Conservation (phyloP, 371 early-diverging fungal species). For the Dichotomocladium elegans region DNA sequence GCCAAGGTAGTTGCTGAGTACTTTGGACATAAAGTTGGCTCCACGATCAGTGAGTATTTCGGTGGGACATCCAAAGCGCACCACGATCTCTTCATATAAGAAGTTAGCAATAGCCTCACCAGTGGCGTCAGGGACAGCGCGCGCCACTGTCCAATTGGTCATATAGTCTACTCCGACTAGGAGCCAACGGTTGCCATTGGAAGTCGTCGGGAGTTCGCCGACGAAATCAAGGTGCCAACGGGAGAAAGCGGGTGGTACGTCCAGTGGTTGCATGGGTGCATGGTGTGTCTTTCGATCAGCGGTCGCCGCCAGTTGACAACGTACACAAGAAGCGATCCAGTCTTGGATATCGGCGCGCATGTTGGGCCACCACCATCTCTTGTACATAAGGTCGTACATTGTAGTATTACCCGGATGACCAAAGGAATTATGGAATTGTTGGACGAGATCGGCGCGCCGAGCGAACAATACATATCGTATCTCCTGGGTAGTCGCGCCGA, state of each 20-base stretch:
- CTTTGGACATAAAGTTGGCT: not conserved
- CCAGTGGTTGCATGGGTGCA: too few species aligned
- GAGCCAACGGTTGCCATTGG: conserved; percentile 14
- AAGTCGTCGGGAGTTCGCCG: conserved; percentile 16
- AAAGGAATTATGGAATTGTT: too few species aligned
- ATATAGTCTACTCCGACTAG: conserved; percentile 32
- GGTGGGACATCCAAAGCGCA: too few species aligned
- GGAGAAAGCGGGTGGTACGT: not conserved
- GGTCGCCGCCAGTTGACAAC: not conserved
- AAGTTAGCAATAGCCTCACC: conserved; percentile 3
- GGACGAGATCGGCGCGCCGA: too few species aligned
- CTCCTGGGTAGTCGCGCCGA: too few species aligned
- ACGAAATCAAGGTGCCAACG: conserved; percentile 24
- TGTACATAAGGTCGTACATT: conserved; percentile 5
- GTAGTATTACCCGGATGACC: conserved; percentile 5
- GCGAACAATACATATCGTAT: too few species aligned
- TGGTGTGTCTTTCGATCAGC: not conserved
- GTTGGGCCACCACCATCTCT: conserved; percentile 19
- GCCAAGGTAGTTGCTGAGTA: too few species aligned
- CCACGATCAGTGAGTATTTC: too few species aligned
- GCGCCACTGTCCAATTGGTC: conserved; percentile 32
- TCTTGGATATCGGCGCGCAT: conserved; percentile 8
- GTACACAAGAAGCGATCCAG: not conserved
- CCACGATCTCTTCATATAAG: too few species aligned
- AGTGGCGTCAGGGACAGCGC: conserved; percentile 2